Percentiles rank a stretch among this genome's conserved stretches.
These are phyloP conservation scores for Trichoderma harzianum DNA, from an alignment of 2,329 filamentous ascomycete genomes.

Conservation along the genomic window DNA sequence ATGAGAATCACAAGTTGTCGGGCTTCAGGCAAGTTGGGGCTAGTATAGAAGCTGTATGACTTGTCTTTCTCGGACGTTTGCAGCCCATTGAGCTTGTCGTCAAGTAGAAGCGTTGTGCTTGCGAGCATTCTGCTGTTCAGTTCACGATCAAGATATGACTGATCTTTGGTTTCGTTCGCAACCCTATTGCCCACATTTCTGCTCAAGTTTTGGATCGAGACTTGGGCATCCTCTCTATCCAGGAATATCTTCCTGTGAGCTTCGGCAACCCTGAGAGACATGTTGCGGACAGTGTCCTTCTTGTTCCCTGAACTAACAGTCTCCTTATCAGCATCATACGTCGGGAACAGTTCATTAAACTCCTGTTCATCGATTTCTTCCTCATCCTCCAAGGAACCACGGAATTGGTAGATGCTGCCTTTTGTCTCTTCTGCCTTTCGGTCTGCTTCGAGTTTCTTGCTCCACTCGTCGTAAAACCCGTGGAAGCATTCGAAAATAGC, in stretches of 20 bases:
- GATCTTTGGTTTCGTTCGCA: slow-evolving; percentile 27
- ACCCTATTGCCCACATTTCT: slow-evolving; percentile 42
- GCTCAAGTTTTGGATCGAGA: slow-evolving; percentile 44
- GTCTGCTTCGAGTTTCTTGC: slow-evolving; percentile 69
- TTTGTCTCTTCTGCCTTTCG: slow-evolving; percentile 71
- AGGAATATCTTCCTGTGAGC: slow-evolving; percentile 57
- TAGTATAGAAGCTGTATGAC: slow-evolving; percentile 83
- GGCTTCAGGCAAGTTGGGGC: slow-evolving; percentile 72
- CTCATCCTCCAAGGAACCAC: slow-evolving; percentile 71
- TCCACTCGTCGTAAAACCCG: slow-evolving; percentile 77
- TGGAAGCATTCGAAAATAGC: slow-evolving; percentile 65
- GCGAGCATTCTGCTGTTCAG: slow-evolving; percentile 59
- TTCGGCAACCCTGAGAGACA: slow-evolving; percentile 59
- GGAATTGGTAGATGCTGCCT: slow-evolving; percentile 78
- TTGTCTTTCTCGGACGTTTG: slow-evolving; percentile 37
- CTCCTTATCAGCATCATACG: slow-evolving; percentile 54
- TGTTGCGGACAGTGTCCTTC: slow-evolving; percentile 45
- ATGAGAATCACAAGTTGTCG: slow-evolving; percentile 69
- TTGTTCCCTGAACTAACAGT: slow-evolving; percentile 31
- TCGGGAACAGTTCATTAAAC: slow-evolving; percentile 78
- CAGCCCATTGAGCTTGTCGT: slow-evolving; percentile 53
- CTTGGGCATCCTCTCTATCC: slow-evolving; percentile 37
- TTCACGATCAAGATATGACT: slow-evolving; percentile 32
- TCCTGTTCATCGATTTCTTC: slow-evolving; percentile 72
- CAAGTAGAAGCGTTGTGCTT: slow-evolving; percentile 61